These are phyloP conservation scores for Lentinula boryana DNA, from an alignment of 768 basidiomycete species.

Conservation along the genomic window DNA sequence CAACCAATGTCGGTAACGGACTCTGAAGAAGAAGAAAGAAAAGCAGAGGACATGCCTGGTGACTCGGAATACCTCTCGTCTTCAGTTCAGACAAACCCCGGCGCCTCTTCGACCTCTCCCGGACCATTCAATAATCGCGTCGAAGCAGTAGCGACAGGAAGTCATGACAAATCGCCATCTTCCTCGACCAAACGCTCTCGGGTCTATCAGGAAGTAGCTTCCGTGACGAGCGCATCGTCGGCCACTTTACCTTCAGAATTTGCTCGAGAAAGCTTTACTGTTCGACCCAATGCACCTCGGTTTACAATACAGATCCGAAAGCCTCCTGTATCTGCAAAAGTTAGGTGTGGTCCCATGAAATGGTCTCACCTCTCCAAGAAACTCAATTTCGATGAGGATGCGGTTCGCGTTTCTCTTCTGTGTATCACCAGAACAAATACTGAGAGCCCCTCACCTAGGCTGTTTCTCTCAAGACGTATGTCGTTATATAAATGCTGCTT, in stretches of 20 bases:
- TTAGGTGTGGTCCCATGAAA: constrained; percentile 25
- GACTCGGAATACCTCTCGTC: neutral
- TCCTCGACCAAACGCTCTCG: neutral
- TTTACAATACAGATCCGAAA: constrained; percentile 38
- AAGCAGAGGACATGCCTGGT: neutral
- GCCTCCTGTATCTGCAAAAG: constrained; percentile 27
- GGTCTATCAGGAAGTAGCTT: neutral
- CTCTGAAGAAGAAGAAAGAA: neutral
- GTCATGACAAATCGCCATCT: neutral
- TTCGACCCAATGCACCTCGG: constrained; percentile 2
- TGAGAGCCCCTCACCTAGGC: neutral
- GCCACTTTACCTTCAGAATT: neutral
- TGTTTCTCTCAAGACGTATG: constrained; percentile 17
- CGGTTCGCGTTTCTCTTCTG: constrained; percentile 23
- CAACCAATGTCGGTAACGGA: neutral
- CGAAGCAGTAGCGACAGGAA: neutral
- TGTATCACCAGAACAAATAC: neutral
- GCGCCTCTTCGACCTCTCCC: neutral
- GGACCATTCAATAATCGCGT: neutral
- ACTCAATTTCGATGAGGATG: constrained; percentile 19
- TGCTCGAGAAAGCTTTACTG: neutral
- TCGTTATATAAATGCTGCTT: neutral
- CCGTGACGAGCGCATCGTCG: neutral
- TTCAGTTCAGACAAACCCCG: neutral
- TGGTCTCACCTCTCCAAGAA: constrained; percentile 24